Evolutionary conservation across 2,329 filamentous ascomycete species (phyloP).

Genomic region (Zasmidium cellare): DNA sequence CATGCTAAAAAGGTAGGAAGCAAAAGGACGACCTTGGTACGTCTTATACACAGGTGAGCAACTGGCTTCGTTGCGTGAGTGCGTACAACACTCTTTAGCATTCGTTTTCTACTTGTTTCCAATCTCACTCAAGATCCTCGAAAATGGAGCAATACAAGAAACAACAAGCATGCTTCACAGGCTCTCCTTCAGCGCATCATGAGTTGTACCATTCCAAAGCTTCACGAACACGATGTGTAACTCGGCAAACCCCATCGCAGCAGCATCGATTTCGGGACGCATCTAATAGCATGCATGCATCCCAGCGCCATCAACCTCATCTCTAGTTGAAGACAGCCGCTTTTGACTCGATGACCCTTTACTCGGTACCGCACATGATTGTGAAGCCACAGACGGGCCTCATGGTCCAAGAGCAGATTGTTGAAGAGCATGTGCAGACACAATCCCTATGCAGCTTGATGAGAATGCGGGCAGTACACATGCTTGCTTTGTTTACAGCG

Average conservation of each 20-base stretch:
- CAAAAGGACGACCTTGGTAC: not conserved
- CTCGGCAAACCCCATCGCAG: not conserved
- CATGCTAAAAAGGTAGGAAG: not conserved
- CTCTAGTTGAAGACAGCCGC: not conserved
- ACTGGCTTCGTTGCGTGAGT: too few species aligned
- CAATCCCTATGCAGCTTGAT: not conserved
- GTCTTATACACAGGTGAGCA: not conserved
- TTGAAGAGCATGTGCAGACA: not conserved
- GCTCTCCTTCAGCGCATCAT: not conserved
- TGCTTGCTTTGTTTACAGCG: not conserved
- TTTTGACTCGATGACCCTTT: not conserved
- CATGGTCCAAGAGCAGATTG: not conserved
- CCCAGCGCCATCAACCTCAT: not conserved
- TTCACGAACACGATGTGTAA: not conserved
- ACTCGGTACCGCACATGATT: not conserved
- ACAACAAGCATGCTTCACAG: not conserved
- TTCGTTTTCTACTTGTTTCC: not conserved
- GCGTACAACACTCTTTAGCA: too few species aligned
- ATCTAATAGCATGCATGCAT: not conserved
- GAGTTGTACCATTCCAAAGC: not conserved
- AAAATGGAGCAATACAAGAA: not conserved
- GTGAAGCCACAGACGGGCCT: not conserved
- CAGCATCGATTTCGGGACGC: not conserved
- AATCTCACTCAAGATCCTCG: not conserved
- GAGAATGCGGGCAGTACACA: not conserved